These are phyloP conservation scores for Apiospora pterosperma DNA, from an alignment of 2,329 filamentous ascomycete species.

Conservation along the genomic window DNA sequence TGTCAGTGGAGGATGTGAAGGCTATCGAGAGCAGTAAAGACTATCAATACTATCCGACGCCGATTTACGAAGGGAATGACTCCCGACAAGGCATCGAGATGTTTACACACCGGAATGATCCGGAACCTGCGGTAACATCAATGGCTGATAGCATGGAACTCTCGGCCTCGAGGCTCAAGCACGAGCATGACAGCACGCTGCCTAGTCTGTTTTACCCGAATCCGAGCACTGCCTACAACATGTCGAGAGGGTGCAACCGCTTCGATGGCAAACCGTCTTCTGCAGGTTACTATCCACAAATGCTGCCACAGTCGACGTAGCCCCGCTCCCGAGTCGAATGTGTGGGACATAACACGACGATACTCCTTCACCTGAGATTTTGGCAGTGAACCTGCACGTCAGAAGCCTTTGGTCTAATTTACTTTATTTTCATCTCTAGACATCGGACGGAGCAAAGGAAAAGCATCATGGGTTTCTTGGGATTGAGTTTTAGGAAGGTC, in stretches of 20 bases:
- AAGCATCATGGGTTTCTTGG: background rate
- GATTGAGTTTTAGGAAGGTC: background rate
- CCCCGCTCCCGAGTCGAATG: conserved; percentile 10
- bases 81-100: conserved; percentile 44
- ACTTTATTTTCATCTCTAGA: background rate
- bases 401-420: background rate
- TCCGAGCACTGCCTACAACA: conserved; percentile 18
- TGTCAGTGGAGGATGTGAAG: conserved; percentile 15
- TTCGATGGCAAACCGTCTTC: conserved; percentile 53
- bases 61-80: conserved; percentile 48
- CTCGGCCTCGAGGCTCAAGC: conserved; percentile 42
- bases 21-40: conserved; percentile 38
- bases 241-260: conserved; percentile 37
- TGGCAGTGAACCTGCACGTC: background rate
- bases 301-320: conserved; percentile 45
- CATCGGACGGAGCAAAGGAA: background rate
- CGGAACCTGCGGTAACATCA: conserved; percentile 23
- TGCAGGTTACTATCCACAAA: conserved; percentile 50
- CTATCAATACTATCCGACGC: conserved; percentile 52
- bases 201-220: conserved; percentile 45
- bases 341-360: too few species aligned
- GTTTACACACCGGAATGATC: conserved; percentile 37
- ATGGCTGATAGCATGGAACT: conserved; percentile 29
- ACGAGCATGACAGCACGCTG: conserved; percentile 44
- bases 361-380: background rate